These are phyloP conservation scores for Furcasterigmium furcatum DNA, from an alignment of 2,329 filamentous ascomycete species.

Conservation along the genomic window DNA sequence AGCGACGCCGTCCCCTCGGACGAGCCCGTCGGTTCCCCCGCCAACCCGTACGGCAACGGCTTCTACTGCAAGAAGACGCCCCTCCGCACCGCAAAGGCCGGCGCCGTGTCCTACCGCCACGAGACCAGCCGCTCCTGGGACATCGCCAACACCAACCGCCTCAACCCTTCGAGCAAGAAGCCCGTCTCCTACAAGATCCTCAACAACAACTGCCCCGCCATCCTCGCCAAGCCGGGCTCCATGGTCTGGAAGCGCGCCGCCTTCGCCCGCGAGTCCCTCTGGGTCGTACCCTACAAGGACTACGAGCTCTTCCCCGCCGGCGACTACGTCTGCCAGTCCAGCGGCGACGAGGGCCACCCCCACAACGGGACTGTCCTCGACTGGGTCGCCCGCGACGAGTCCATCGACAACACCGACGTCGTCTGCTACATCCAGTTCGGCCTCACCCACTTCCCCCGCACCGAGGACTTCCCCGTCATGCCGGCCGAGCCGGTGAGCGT, in stretches of 20 bases:
- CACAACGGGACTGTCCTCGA: constrained; percentile 34
- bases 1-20: constrained; percentile 21
- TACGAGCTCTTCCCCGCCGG: constrained; percentile 59
- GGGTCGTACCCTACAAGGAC: constrained; percentile 54
- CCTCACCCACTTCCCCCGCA: constrained; percentile 51
- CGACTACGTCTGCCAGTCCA: constrained; percentile 56
- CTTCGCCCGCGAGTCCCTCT: constrained; percentile 27
- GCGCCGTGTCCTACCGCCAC: constrained; percentile 4
- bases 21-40: constrained; percentile 4
- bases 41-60: constrained; percentile 11
- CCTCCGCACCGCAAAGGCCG: constrained; percentile 5
- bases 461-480: constrained; percentile 59
- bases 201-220: constrained; percentile 8
- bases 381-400: constrained; percentile 46
- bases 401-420: constrained; percentile 51
- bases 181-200: constrained; percentile 13
- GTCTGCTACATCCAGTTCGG: constrained; percentile 54
- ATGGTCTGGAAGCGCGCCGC: constrained; percentile 10
- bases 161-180: constrained; percentile 10
- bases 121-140: constrained; percentile 9
- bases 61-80: constrained; percentile 7
- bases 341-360: constrained; percentile 37
- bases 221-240: constrained; percentile 9
- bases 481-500: constrained; percentile 52
- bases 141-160: constrained; percentile 10